Percentiles rank a stretch among this genome's conserved stretches.
These are phyloP conservation scores for Mortierella sp. DNA, from an alignment of 371 early-diverging fungal species.

Conservation along the genomic window DNA sequence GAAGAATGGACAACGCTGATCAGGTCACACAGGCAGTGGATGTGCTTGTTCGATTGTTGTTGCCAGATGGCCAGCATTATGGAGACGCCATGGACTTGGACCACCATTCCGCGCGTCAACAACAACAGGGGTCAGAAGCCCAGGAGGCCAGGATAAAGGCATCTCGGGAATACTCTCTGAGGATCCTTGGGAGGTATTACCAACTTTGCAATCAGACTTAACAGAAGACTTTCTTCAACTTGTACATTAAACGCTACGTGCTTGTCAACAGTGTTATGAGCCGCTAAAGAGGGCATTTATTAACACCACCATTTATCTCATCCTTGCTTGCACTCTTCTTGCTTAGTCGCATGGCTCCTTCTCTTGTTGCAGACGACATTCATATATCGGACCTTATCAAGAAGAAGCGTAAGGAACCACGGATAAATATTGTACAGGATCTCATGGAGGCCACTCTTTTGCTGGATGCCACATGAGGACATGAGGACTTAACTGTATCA, in stretches of 20 bases:
- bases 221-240: background rate
- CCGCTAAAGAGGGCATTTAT: background rate
- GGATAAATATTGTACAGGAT: background rate
- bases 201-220: background rate
- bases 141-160: slow-evolving; percentile 48
- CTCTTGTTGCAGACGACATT: slow-evolving; percentile 73
- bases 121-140: background rate
- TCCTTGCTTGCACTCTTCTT: background rate
- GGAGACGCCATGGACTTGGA: slow-evolving; percentile 50
- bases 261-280: background rate
- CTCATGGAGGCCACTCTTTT: background rate
- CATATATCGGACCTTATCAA: slow-evolving; percentile 76
- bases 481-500: background rate
- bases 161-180: slow-evolving; percentile 59
- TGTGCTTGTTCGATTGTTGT: slow-evolving; percentile 30
- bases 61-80: slow-evolving; percentile 16
- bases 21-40: slow-evolving; percentile 43
- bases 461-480: background rate
- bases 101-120: background rate
- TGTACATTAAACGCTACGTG: background rate
- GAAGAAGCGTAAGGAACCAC: slow-evolving; percentile 67
- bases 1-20: slow-evolving; percentile 41
- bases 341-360: slow-evolving; percentile 73
- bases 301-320: background rate
- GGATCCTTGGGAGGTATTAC: slow-evolving; percentile 62